Evolutionary conservation across 495 filamentous ascomycete species (phyloP), one percentile per base, ranked within the genome.

Genomic region (Penicillium pulvis): DNA sequence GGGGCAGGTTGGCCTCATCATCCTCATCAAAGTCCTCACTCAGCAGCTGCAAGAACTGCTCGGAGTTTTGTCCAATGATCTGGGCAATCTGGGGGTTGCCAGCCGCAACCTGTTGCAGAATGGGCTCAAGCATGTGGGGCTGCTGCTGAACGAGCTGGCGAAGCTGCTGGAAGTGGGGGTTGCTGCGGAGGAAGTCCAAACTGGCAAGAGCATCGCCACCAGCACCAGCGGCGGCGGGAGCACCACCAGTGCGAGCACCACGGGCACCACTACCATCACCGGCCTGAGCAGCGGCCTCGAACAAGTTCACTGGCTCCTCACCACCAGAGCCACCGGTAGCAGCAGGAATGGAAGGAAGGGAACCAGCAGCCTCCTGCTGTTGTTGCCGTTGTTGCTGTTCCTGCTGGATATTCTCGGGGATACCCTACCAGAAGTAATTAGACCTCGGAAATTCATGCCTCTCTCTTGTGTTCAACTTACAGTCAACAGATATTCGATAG

Each of bases 111-210:
- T 97, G 92, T 69, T 97, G 93, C 28, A 98, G 78, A 64, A 98
- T 97, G 2, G 93, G 92, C 80, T 98, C 94, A 6, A 98, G 87
- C 94, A 98, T 98, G 65, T 91, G 89, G 10, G 94, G 94, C 63
- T 97, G 91, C 68, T 96, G 92, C 69, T 98, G 94, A 17, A 98
- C 94, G 11, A 98, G 88, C 74, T 96, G 92, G 33, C 94, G 89
- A 35, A 98, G 85, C 72, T 98, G 94, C 73, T 98, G 94, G 76
- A 98, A 98, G 74, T 97, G 92, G 26, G 92, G 87, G 73, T 98
- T 97, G 72, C 90, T 90, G 50, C 94, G 89, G n/a, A 98, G 84
- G 75, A 93, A 97, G 46, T 97, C 93, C 39, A 98, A 86, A 64
- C 90, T 96, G 7, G 86, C 87, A 4, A 89, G 78, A 3, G 80